A percentile compares a stretch with the other conserved stretches of the same genome.
Conservation (phyloP, 2,329 filamentous ascomycete species). For the Aspergillus unguis region DNA sequence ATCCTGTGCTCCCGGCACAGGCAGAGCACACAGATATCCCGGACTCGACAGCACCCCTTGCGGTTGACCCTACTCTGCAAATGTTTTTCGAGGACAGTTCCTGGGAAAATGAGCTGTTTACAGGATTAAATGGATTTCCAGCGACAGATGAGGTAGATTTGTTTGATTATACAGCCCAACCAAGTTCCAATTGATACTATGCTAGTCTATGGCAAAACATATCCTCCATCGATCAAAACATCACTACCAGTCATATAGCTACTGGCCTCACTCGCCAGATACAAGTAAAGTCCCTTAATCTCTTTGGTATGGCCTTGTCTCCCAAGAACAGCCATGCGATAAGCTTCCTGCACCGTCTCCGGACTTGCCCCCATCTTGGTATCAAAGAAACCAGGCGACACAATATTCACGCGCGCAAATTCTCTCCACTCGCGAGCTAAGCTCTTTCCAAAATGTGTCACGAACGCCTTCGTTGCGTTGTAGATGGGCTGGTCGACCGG, state of each 20-base stretch:
- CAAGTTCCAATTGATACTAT: not conserved
- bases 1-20: not conserved
- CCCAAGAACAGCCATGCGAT: slow-evolving; percentile 48
- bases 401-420: slow-evolving; percentile 56
- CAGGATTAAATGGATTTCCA: slow-evolving; percentile 15
- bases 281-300: slow-evolving; percentile 43
- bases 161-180: slow-evolving; percentile 3
- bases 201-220: slow-evolving; percentile 31
- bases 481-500: slow-evolving; percentile 56
- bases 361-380: slow-evolving; percentile 54
- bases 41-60: not conserved
- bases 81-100: slow-evolving; percentile 17
- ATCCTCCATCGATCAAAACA: slow-evolving; percentile 50
- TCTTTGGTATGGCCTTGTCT: slow-evolving; percentile 36
- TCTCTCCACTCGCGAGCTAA: slow-evolving; percentile 57
- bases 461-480: slow-evolving; percentile 55
- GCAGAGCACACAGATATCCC: not conserved
- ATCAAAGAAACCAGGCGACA: slow-evolving; percentile 55
- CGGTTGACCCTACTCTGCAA: slow-evolving; percentile 18
- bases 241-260: slow-evolving; percentile 50
- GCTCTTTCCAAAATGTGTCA: slow-evolving; percentile 56
- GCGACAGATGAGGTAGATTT: slow-evolving; percentile 11
- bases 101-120: slow-evolving; percentile 15
- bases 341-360: slow-evolving; percentile 43
- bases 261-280: slow-evolving; percentile 47